These are phyloP conservation scores for Hypericum perforatum DNA, from an alignment of 345 rosid species.

Conservation along the genomic window DNA sequence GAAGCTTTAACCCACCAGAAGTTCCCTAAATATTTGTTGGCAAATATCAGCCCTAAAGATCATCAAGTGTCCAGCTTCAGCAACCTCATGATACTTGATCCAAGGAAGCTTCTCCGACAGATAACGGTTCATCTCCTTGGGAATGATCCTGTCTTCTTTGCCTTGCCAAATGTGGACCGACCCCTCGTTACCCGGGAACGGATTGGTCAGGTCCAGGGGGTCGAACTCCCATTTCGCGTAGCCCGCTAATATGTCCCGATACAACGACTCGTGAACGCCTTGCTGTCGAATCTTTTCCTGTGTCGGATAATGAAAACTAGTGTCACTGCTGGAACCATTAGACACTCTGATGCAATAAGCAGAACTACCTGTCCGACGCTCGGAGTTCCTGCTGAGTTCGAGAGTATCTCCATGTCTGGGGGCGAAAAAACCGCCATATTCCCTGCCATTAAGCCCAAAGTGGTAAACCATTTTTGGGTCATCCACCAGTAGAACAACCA, in stretches of 20 bases:
- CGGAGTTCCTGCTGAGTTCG: slow-evolving; percentile 31
- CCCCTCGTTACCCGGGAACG: slow-evolving; percentile 44
- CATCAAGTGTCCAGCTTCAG: slow-evolving; percentile 50
- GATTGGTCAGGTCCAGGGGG: slow-evolving; percentile 51
- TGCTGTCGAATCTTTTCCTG: slow-evolving; percentile 59
- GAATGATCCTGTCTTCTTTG: slow-evolving; percentile 50
- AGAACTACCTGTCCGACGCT: slow-evolving; percentile 35
- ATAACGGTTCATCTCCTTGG: slow-evolving; percentile 33
- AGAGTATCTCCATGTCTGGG: slow-evolving; percentile 32
- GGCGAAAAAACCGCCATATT: slow-evolving; percentile 30
- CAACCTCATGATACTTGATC: slow-evolving; percentile 64
- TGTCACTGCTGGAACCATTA: background rate
- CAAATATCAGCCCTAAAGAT: slow-evolving; percentile 33
- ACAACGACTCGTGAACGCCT: slow-evolving; percentile 55
- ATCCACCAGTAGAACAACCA: slow-evolving; percentile 88
- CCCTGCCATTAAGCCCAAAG: slow-evolving; percentile 39
- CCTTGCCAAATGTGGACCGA: slow-evolving; percentile 77
- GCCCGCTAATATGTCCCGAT: slow-evolving; percentile 49
- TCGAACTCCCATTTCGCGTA: slow-evolving; percentile 76
- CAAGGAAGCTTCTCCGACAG: slow-evolving; percentile 56
- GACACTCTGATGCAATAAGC: no score
- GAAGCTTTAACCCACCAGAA: slow-evolving; percentile 26
- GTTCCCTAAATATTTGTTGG: slow-evolving; percentile 42
- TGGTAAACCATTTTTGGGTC: slow-evolving; percentile 66
- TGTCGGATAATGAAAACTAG: slow-evolving; percentile 9